These are phyloP conservation scores for Madurella fahalii DNA, from an alignment of 2,329 filamentous ascomycete genomes.

Conservation along the genomic window DNA sequence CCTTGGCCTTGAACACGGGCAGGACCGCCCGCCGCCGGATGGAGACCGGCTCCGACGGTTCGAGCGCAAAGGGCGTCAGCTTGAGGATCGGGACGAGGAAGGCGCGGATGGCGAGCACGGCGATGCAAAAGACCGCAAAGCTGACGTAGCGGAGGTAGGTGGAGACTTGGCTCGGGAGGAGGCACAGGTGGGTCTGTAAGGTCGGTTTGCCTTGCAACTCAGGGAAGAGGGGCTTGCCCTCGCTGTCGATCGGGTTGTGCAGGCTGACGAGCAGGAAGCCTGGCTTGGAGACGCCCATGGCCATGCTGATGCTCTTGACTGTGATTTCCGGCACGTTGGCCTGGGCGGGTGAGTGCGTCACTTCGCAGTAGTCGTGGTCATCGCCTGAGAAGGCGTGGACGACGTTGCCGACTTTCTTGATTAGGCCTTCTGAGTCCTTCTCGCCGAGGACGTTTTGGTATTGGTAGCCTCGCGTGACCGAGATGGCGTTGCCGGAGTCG, in stretches of 20 bases:
- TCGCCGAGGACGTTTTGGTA: slow-evolving; percentile 91
- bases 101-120: slow-evolving; percentile 50
- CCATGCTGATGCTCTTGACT: slow-evolving; percentile 92
- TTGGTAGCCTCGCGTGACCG: slow-evolving; percentile 77
- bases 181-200: slow-evolving; percentile 82
- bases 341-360: slow-evolving; percentile 69
- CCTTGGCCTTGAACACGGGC: slow-evolving; percentile 52
- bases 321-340: slow-evolving; percentile 75
- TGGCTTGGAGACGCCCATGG: slow-evolving; percentile 86
- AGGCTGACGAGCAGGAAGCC: slow-evolving; percentile 86
- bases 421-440: slow-evolving; percentile 68
- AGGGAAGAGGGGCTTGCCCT: slow-evolving; percentile 45
- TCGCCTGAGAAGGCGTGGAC: slow-evolving; percentile 89
- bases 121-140: slow-evolving; percentile 52
- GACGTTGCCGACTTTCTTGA: slow-evolving; percentile 76
- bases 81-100: slow-evolving; percentile 54
- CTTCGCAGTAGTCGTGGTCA: slow-evolving; percentile 96
- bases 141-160: slow-evolving; percentile 77
- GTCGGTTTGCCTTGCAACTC: slow-evolving; percentile 46
- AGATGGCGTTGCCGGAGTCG: slow-evolving; percentile 74
- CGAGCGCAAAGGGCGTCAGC: slow-evolving; percentile 51
- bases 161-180: slow-evolving; percentile 81
- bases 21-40: slow-evolving; percentile 29
- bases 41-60: slow-evolving; percentile 29
- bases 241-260: slow-evolving; percentile 79